phyloP scores from a whole-genome alignment of 78 protist genomes.

The slime mould (Dictyostelium discoideum) region dicty_2.7 NC_007088.5:2891001-2891500 shows the following conservation, averaged over 20 bases:
- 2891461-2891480: no score
- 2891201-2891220: slow-evolving; percentile 74
- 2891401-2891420: background rate
- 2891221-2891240: slow-evolving; percentile 70
- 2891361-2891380: background rate
- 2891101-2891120: slow-evolving; percentile 82
- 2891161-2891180: slow-evolving; percentile 72
- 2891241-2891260: slow-evolving; percentile 84
- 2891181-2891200: slow-evolving; percentile 72
- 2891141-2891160: slow-evolving; percentile 82
- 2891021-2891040: no score
- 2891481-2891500: no score
- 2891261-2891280: slow-evolving; percentile 56
- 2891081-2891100: slow-evolving; percentile 34
- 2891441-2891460: no score
- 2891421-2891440: background rate
- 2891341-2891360: background rate
- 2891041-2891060: no score
- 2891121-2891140: slow-evolving; percentile 78
- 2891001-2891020: background rate
- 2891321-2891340: slow-evolving; percentile 32
- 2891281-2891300: slow-evolving; percentile 53
- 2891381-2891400: background rate
- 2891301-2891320: slow-evolving; percentile 44
- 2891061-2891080: background rate